Evolutionary conservation across 2,329 filamentous ascomycete species (phyloP), one percentile per base, ranked within the genome.

Genomic region (Cercospora sp.): DNA sequence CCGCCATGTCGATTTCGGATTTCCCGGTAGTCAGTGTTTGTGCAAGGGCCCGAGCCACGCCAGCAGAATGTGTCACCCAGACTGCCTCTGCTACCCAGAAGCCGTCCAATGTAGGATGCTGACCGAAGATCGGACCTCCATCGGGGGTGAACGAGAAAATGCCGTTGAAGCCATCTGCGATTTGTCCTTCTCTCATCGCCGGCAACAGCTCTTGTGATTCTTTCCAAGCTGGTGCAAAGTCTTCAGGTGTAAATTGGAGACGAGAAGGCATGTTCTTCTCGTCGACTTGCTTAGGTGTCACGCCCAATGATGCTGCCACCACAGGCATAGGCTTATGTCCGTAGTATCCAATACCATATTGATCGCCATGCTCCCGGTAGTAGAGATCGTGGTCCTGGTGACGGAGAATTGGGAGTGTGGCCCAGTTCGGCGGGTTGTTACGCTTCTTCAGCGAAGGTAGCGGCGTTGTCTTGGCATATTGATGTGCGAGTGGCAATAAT

Each of bases 71-170:
- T 18, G 88, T 90, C 0, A 89, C 88, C 88, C 88, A 90, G 0
- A 90, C 87, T 5, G 88, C 88, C 72, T 90, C 88, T 0, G 88
- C 88, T 0, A 90, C 86, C 71, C 83, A 89, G 77, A 90, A 89
- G 12, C 86, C 86, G 57, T 89, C 85, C 0, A 90, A 77, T 13
- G 82, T 83, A 6, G 88, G 87, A 0, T 86, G 81, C 72, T 85
- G 82, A 2, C 88, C 88, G 1, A 90, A 80, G 0, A 90, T 80
- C 0, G 88, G 85, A 0, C 86, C 87, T 0, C 88, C 87, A 63
- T 90, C 88, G 0, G 88, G 88, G 0, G 88, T 90, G 73, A 90
- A 90, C 0, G 88, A 90, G 77, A 90, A 87, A 72, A 90, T 83
- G 2, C 88, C 88, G 72, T 90, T 90, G 81, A 90, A 90, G 0